Evolutionary conservation across 176 grass and related monocot species (phyloP), one percentile per base, ranked within the genome.

Genomic region (Dactylis glomerata): DNA sequence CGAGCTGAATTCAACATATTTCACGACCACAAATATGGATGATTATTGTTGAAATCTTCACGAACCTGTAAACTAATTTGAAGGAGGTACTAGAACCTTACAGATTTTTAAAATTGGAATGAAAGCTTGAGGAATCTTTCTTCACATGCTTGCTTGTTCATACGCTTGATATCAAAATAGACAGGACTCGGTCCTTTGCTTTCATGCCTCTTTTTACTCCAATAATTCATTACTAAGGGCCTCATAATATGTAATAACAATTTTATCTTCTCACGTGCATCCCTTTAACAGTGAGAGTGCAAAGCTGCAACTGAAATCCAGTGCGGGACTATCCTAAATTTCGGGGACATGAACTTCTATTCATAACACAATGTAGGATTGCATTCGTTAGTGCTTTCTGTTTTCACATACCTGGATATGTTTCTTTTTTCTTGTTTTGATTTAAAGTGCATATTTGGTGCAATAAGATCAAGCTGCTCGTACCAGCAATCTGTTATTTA

Each of bases 231-330:
- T 62, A 20, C 16, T 13, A 50, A 40, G 40, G 32, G 28, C 27
- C 42, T 32, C 8, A n/a, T 83, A 34, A 27, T 31, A 52, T 59
- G 38, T 78, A 24, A 26, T 37, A 24, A 40, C 41, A 57, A 22
- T 52, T 56, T 85, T 89, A 81, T 68, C 31, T 30, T 58, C 5
- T 37, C 23, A 9, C 0, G 5, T 68, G 50, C 28, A 49, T 42
- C 7, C 30, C 14, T 31, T 77, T n/a, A 44, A 73, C 36, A 52
- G 10, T 14, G 40, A 50, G 23, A 50, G 30, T 71, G 22, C 26
- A 26, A 27, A 71, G 38, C 68, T 71, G 36, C 37, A 70, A 84
- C 46, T 56, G 67, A 66, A 51, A 74, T 84, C 56, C 20, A 74
- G 32, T 65, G 10, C 16, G 13, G 19, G 17, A 69, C 5, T 3